Conservation (phyloP, 2,329 filamentous ascomycete genomes). For the Geosmithia morbida region DNA sequence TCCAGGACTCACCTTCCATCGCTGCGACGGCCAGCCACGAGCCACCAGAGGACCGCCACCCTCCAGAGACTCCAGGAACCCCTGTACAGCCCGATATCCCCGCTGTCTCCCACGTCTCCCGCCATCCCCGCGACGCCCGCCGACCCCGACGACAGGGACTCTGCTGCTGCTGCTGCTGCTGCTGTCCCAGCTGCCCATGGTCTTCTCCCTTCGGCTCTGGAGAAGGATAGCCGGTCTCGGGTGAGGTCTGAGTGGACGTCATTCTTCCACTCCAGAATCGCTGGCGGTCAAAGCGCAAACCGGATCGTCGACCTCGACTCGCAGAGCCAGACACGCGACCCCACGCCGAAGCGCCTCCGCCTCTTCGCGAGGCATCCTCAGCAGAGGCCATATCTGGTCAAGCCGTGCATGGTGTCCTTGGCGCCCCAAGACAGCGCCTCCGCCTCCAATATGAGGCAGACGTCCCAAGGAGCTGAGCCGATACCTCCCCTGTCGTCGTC, state of each 20-base stretch:
- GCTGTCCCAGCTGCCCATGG: conserved; percentile 5
- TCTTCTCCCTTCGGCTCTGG: conserved; percentile 12
- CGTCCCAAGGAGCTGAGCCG: background rate
- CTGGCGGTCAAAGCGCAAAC: conserved; percentile 7
- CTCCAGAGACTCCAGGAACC: conserved; percentile 26
- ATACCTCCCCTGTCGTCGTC: background rate
- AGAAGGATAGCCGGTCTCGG: conserved; percentile 6
- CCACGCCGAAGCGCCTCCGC: conserved; percentile 13
- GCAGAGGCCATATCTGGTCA: conserved; percentile 17
- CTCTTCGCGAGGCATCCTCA: conserved; percentile 4
- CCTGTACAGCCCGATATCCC: conserved; percentile 7
- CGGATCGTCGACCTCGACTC: conserved; percentile 8
- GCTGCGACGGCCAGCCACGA: conserved; percentile 61
- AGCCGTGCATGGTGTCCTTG: conserved; percentile 19
- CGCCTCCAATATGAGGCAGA: background rate
- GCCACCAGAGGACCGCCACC: conserved; percentile 62
- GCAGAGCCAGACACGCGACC: conserved; percentile 12
- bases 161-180: background rate
- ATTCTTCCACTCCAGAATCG: conserved; percentile 34
- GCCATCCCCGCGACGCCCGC: background rate
- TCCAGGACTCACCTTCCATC: conserved; percentile 49
- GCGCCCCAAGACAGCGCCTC: conserved; percentile 2
- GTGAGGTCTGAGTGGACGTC: conserved; percentile 30
- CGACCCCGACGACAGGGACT: background rate
- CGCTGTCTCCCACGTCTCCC: background rate